A percentile compares a stretch with the other conserved stretches of the same genome.
These are phyloP conservation scores for Ramaria sp. DNA, from an alignment of 768 basidiomycete genomes.

Conservation along the genomic window DNA sequence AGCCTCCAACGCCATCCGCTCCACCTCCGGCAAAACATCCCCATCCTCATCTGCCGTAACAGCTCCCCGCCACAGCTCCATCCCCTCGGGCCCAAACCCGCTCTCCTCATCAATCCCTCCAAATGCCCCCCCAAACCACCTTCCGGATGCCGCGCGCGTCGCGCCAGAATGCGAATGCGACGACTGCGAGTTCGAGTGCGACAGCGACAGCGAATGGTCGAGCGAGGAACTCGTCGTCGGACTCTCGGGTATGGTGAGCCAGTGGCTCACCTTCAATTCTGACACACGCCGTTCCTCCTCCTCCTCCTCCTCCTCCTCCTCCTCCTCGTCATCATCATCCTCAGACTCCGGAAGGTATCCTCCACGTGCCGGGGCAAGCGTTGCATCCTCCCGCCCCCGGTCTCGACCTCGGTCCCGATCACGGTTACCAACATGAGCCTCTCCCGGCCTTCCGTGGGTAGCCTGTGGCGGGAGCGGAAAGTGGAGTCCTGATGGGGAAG, in stretches of 20 bases:
- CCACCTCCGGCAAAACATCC: background rate
- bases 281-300: background rate
- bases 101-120: background rate
- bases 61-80: background rate
- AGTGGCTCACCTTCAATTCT: background rate
- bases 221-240: background rate
- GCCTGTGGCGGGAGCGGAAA: background rate
- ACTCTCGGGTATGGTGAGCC: background rate
- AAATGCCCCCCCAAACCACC: background rate
- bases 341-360: background rate
- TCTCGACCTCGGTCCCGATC: background rate
- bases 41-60: background rate
- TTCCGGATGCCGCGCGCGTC: background rate
- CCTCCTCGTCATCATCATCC: background rate
- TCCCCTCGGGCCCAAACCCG: background rate
- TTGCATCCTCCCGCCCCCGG: background rate
- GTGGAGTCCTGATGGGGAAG: background rate
- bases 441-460: background rate
- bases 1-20: background rate
- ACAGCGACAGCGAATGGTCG: background rate
- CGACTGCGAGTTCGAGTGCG: background rate
- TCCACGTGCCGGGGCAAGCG: background rate
- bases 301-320: background rate
- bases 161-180: background rate
- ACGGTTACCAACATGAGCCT: background rate